Percentiles rank a stretch among this genome's conserved stretches.
phyloP scores from a whole-genome alignment of 768 basidiomycete species.

The Trametes villosa region DNA sequence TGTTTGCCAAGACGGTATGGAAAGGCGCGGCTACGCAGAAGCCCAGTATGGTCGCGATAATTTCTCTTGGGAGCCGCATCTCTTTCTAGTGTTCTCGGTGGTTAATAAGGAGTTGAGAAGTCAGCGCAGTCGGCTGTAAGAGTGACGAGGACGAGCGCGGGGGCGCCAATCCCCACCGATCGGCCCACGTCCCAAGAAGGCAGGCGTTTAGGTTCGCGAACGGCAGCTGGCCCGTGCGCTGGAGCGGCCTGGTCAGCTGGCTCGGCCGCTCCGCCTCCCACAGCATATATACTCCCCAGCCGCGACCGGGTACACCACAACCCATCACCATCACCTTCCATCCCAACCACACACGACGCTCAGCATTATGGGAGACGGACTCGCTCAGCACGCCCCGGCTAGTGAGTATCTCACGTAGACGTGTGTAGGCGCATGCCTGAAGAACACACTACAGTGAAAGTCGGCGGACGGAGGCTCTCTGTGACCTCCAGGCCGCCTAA shows the following conservation, averaged over 20 bases:
- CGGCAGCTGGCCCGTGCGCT: conserved; percentile 24
- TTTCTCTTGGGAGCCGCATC: conserved; percentile 4
- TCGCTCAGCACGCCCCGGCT: conserved; percentile 27
- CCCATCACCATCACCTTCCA: not conserved
- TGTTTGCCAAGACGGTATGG: conserved; percentile 47
- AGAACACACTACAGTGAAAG: conserved; percentile 22
- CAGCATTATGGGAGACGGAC: conserved; percentile 17
- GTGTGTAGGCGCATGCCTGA: not conserved
- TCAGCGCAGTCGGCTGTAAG: not conserved
- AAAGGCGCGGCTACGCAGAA: not conserved
- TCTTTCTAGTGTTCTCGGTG: not conserved
- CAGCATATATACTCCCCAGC: conserved; percentile 9
- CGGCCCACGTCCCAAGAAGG: conserved; percentile 9
- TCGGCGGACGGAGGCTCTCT: conserved; percentile 29
- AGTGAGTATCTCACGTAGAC: conserved; percentile 15
- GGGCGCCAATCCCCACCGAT: not conserved
- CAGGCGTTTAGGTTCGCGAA: conserved; percentile 20
- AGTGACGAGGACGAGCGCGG: not conserved
- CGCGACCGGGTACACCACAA: not conserved
- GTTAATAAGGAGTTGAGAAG: not conserved
- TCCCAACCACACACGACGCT: not conserved
- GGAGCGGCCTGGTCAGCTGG: conserved; percentile 24
- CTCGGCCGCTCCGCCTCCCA: conserved; percentile 14
- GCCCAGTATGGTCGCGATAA: not conserved
- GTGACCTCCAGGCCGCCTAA: conserved; percentile 22